Evolutionary conservation across 176 grass and related monocot genomes (phyloP).

Genomic region (Zea luxurians): DNA sequence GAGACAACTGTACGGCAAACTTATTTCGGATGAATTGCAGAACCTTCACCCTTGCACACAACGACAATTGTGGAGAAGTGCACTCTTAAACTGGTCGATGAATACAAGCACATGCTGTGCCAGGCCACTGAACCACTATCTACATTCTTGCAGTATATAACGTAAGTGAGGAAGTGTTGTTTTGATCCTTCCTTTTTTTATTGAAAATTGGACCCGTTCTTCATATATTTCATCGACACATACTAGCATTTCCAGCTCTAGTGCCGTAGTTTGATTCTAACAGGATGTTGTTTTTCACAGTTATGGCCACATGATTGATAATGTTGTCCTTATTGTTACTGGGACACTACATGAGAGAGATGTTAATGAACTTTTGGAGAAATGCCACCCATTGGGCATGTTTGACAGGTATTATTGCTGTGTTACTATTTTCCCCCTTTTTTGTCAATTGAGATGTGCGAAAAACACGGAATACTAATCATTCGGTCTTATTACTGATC

Average conservation of each 20-base stretch:
- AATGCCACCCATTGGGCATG: slow-evolving; percentile 98
- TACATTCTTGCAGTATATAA: slow-evolving; percentile 93
- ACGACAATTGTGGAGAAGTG: slow-evolving; percentile 97
- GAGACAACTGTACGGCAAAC: slow-evolving; percentile 2
- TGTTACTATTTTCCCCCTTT: neutral
- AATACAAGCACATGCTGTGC: slow-evolving; percentile 98
- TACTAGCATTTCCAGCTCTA: slow-evolving; percentile 10
- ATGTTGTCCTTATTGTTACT: slow-evolving; percentile 98
- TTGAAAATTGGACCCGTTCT: neutral
- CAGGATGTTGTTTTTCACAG: slow-evolving; percentile 37
- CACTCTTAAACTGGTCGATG: slow-evolving; percentile 96
- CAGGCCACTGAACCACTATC: slow-evolving; percentile 92
- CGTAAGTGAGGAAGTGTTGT: slow-evolving; percentile 42
- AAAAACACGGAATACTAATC: slow-evolving; percentile 10
- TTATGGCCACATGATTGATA: slow-evolving; percentile 95
- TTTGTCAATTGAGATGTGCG: slow-evolving; percentile 1
- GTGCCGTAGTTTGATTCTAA: slow-evolving; percentile 28
- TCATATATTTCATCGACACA: neutral
- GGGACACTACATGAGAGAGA: slow-evolving; percentile 98
- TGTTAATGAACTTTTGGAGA: slow-evolving; percentile 93
- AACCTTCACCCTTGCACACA: slow-evolving; percentile 96
- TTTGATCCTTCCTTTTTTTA: neutral
- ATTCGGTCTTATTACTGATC: neutral
- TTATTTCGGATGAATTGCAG: slow-evolving; percentile 52
- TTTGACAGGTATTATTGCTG: slow-evolving; percentile 82